Evolutionary conservation across 1,139 yeast genomes (phyloP), one percentile per base, ranked within the genome.

Genomic region (Sugiyamaella neomexicana): DNA sequence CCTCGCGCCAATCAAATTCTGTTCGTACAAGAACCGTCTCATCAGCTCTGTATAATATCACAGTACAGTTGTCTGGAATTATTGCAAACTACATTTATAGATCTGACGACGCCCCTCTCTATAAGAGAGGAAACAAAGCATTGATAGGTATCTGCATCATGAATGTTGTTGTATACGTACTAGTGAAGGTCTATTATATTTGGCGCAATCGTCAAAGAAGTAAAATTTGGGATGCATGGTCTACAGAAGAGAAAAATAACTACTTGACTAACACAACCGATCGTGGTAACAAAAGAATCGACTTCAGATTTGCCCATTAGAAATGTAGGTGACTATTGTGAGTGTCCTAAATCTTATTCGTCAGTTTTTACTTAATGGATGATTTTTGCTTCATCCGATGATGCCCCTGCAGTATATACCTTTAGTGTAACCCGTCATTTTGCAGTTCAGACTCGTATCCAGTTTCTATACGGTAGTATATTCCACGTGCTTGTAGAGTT

Each of bases 1-100:
- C 80, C 50, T 81, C 87, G 1, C 69, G 80, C 51, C 84, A 83
- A 61, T 76, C 88, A 10, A 81, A 81, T 59, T 75, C 84, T 29
- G 83, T 85, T 23, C 70, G 82, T 45, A 73, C 80, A 5, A 73
- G 90, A 61, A 79, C 89, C 0, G 78, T 84, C 9, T 75, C 83
- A 23, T 78, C 86, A 2, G 83, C 90, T 0, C 57, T 83, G 37
- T 82, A 82, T 66, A 85, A 84, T 63, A 82, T 84, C 72, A 75
- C 75, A 60, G 82, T 80, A 1, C 89, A 85, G 66, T 67, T 79
- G 1, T 84, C 84, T 1, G 68, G 72, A 44, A 79, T 84, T 52
- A 72, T 78, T 8, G 71, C 79, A 1, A 71, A 80, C n/a, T 80
- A 82, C 60, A 75, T 83, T 23, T 85, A 84, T 66, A 73, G 83